phyloP scores from a whole-genome alignment of 2,329 filamentous ascomycete species.

The Cadophora luteo-olivacea region DNA sequence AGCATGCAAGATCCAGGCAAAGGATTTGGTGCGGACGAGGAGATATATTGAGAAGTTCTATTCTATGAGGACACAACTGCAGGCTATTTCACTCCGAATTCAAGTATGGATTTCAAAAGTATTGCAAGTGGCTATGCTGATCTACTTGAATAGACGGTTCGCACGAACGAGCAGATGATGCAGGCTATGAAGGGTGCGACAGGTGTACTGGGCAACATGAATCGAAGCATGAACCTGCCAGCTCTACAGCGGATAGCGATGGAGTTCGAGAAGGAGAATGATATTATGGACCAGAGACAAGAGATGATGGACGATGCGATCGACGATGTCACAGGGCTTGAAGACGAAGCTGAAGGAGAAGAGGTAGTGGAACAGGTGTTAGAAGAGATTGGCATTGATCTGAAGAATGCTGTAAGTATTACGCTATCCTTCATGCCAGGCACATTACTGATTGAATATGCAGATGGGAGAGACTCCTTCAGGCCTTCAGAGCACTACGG shows the following conservation, averaged over 20 bases:
- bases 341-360: conserved; percentile 92
- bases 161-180: conserved; percentile 99
- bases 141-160: conserved; percentile 72
- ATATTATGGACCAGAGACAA: conserved; percentile 98
- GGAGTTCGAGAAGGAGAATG: conserved; percentile 99
- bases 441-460: conserved; percentile 31
- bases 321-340: conserved; percentile 91
- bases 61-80: conserved; percentile 94
- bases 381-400: conserved; percentile 94
- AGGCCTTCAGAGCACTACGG: conserved; percentile 76
- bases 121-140: conserved; percentile 5
- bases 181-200: conserved; percentile 99
- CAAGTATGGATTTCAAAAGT: conserved; percentile 65
- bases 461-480: conserved; percentile 92
- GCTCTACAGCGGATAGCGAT: conserved; percentile 95
- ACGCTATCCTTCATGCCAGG: neutral
- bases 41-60: conserved; percentile 99
- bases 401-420: conserved; percentile 81
- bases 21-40: conserved; percentile 92
- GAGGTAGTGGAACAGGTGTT: conserved; percentile 96
- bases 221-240: conserved; percentile 95
- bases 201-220: conserved; percentile 93
- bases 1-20: conserved; percentile 98
- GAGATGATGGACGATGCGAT: conserved; percentile 99
- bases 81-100: conserved; percentile 92